A percentile compares a stretch with the other conserved stretches of the same genome.
These are phyloP conservation scores for Debaryomyces sp. DNA, from an alignment of 1,139 yeast species.

Conservation along the genomic window DNA sequence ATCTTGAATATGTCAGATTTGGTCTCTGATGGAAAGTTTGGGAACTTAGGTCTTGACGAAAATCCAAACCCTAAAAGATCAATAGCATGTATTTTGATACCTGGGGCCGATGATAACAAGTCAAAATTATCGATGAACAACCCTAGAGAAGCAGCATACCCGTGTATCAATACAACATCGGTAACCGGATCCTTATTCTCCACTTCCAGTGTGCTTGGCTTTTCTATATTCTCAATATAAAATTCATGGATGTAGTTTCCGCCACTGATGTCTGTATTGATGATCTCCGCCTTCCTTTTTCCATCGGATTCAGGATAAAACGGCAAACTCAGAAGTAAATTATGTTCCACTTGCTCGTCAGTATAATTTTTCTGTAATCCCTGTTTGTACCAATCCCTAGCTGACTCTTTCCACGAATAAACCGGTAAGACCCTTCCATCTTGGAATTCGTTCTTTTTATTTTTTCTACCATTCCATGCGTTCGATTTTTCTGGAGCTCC, in stretches of 20 bases:
- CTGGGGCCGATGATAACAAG: conserved; percentile 41
- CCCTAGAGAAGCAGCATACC: conserved; percentile 52
- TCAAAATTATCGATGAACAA: conserved; percentile 46
- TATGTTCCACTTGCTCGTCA: conserved; percentile 34
- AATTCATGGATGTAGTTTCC: conserved; percentile 63
- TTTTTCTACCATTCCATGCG: background rate
- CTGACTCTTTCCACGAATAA: conserved; percentile 34
- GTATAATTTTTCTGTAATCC: conserved; percentile 23
- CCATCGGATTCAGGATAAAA: conserved; percentile 61
- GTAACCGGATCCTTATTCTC: conserved; percentile 16
- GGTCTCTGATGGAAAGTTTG: conserved; percentile 31
- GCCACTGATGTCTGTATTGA: conserved; percentile 52
- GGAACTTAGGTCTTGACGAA: conserved; percentile 45
- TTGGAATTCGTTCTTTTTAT: conserved; percentile 16
- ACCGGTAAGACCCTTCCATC: conserved; percentile 22
- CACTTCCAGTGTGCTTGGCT: conserved; percentile 10
- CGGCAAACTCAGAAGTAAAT: conserved; percentile 51
- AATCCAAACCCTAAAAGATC: conserved; percentile 51
- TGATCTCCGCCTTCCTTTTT: conserved; percentile 47
- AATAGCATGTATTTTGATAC: conserved; percentile 47
- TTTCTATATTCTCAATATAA: conserved; percentile 39
- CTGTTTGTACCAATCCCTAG: conserved; percentile 44
- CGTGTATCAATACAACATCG: conserved; percentile 49
- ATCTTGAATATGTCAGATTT: conserved; percentile 43
- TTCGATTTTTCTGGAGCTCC: background rate